Conservation (phyloP, 441 rosid genomes). For the Cnidoscolus chayamansa region DNA sequence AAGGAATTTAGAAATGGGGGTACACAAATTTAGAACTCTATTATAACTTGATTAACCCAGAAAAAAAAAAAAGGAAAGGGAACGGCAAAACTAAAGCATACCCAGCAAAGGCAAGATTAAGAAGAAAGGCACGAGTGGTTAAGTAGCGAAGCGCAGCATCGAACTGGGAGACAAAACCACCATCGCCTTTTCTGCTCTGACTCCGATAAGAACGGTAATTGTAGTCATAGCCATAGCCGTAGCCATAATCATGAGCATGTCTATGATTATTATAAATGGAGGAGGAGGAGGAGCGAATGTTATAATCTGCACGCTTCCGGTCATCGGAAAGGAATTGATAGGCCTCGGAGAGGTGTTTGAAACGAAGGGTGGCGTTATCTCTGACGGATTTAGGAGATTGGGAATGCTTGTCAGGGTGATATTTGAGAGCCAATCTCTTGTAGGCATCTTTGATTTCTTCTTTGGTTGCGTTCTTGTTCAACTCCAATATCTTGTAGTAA, state of each 20-base stretch:
- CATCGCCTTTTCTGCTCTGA: conserved; percentile 7
- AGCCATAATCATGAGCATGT: conserved; percentile 25
- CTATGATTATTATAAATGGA: conserved; percentile 18
- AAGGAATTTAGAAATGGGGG: no score
- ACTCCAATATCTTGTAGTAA: conserved; percentile 64
- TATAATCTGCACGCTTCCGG: conserved; percentile 62
- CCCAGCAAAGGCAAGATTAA: conserved; percentile 67
- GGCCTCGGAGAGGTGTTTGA: conserved; percentile 84
- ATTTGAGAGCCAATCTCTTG: conserved; percentile 60
- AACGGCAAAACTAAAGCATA: conserved; percentile 16
- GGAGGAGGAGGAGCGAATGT: conserved; percentile 33
- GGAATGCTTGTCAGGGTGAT: conserved; percentile 83
- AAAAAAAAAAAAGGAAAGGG: no score
- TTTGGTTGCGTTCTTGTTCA: conserved; percentile 58
- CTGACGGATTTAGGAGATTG: conserved; percentile 52
- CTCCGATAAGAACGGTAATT: conserved; percentile 22
- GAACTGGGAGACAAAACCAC: conserved; percentile 25
- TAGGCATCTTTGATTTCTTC: conserved; percentile 84
- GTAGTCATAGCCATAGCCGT: conserved; percentile 23
- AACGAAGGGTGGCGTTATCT: conserved; percentile 52
- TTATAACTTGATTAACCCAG: no score
- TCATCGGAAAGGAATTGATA: conserved; percentile 71
- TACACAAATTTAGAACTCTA: no score
- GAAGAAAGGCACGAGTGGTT: conserved; percentile 67
- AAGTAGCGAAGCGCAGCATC: conserved; percentile 48